Base-by-base conservation (phyloP, 352 stramenopile species). In the Phytophthora constricta region DNA sequence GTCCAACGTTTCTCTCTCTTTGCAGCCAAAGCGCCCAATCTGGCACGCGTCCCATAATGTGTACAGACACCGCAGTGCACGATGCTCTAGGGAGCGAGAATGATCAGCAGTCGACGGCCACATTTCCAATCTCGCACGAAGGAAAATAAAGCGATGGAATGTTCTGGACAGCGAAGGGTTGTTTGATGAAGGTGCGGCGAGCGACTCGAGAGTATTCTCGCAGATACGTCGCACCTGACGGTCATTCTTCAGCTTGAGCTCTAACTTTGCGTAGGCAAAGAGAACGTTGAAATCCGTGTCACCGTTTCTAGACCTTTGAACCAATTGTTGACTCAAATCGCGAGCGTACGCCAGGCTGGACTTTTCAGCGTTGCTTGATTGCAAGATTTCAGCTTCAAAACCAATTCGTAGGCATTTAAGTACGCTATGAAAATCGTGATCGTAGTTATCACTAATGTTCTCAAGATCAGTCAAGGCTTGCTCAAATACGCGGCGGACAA, bases 131-230 rank as follows among this genome's bases (percentile, higher is more conserved):
- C 77, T 72, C 3, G 75, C 53, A 1, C 80, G 80, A 22, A 90
- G 65, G 71, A 83, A 92, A 4, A 86, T 33, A 37, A 92, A 75
- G 8, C 74, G 74, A 61, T 93, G 85, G 11, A 87, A 82, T 25
- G 27, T 28, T 28, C 67, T 69, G 58, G 49, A 37, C 39, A 52
- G 28, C 1, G 34, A 22, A 2, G 39, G 8, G 33, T 70, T 42
- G 25, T 48, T 64, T 23, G 22, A 28, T 13, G 27, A 51, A 13
- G 34, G 16, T 16, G 34, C 20, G 11, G 46, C 47, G 3, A 87
- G 54, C 22, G 75, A 80, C 25, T 43, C 51, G 4, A 91, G 27
- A 17, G 75, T 88, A 46, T 79, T 92, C 20, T 86, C 79, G 25
- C 81, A 92, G 14, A 90, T 80, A 11, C 83, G 82, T 28, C 60